Conservation (phyloP, 345 rosid species). For the Gossypium anomalum region DNA sequence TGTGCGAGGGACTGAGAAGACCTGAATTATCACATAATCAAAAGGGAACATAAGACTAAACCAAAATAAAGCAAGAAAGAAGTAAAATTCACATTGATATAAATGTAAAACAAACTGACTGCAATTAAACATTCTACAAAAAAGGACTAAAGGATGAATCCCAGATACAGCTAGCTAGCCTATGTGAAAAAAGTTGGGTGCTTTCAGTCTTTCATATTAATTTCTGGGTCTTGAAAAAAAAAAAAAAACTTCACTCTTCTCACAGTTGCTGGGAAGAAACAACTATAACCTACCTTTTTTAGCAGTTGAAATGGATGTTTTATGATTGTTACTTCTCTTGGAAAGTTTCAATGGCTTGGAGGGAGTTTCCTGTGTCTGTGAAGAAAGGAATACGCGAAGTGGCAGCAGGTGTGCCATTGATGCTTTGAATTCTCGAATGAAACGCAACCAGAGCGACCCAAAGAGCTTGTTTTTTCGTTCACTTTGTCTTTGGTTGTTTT, state of each 20-base stretch:
- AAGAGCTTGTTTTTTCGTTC: not conserved
- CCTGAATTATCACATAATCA: conserved; percentile 9
- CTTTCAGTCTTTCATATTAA: not conserved
- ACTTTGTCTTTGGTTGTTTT: not conserved
- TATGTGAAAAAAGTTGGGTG: not conserved
- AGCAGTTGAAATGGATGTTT: not conserved
- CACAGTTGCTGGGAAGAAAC: not conserved
- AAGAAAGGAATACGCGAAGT: conserved; percentile 10
- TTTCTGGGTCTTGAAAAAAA: conserved; percentile 2
- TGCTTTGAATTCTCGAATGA: not conserved
- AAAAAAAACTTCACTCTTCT: not conserved
- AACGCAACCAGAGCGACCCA: not conserved
- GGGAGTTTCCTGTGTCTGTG: not conserved
- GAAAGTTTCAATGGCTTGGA: conserved; percentile 4
- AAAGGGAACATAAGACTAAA: not conserved
- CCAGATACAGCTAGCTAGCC: not conserved
- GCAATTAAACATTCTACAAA: not conserved
- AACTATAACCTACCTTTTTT: conserved; percentile 13
- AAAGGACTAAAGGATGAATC: conserved; percentile 1
- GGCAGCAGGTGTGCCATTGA: conserved; percentile 14
- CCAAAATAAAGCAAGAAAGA: not conserved
- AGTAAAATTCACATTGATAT: not conserved
- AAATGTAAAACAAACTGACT: not conserved
- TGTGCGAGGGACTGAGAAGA: not conserved
- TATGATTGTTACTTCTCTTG: conserved; percentile 2